phyloP scores from a whole-genome alignment of 805 yeast species.

The Tetrapisispora arboricola region DNA sequence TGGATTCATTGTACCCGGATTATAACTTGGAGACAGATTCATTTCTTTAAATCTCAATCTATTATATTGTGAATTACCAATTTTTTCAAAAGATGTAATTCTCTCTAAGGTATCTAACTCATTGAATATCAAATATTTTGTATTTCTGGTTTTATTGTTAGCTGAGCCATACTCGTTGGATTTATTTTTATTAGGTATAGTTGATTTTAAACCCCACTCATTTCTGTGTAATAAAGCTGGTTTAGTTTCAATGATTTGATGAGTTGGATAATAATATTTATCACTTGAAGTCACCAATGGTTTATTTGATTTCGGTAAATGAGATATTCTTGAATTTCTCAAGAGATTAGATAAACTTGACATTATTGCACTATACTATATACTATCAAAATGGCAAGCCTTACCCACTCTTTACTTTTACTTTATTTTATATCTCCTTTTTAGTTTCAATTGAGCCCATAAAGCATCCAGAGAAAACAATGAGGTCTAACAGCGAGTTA shows the following conservation, averaged over 20 bases:
- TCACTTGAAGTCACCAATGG: constrained; percentile 3
- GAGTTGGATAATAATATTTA: constrained; percentile 40
- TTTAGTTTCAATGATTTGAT: constrained; percentile 63
- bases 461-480: too few species aligned
- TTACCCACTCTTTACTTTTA: too few species aligned
- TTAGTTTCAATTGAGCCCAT: too few species aligned
- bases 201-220: constrained; percentile 67
- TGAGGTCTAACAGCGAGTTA: too few species aligned
- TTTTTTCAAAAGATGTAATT: constrained; percentile 62
- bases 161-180: constrained; percentile 56
- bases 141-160: constrained; percentile 50
- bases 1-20: constrained; percentile 26
- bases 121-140: constrained; percentile 51
- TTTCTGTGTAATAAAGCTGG: constrained; percentile 51
- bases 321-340: constrained; percentile 27
- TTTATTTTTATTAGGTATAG: constrained; percentile 53
- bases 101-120: constrained; percentile 58
- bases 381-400: not conserved
- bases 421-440: too few species aligned
- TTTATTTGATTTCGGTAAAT: constrained; percentile 20
- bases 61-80: constrained; percentile 46
- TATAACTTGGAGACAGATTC: constrained; percentile 34
- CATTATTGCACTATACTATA: not conserved
- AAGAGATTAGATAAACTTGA: constrained; percentile 14
- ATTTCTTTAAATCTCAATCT: constrained; percentile 59